These are phyloP conservation scores for Penicillium sp. DNA, from an alignment of 2,329 filamentous ascomycete genomes.

Conservation along the genomic window DNA sequence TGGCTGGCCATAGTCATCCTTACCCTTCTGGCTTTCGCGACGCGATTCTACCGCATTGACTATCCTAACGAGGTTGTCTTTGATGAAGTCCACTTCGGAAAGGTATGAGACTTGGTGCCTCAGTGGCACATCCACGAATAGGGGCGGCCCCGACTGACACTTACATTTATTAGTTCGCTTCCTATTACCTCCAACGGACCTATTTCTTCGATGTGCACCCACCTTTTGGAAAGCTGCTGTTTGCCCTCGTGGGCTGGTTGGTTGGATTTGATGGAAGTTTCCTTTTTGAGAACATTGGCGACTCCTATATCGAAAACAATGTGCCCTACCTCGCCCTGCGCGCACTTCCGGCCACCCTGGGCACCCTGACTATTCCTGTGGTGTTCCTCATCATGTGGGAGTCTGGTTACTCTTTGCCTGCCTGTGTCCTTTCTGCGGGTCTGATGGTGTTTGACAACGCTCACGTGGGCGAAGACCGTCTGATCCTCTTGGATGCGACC, in stretches of 20 bases:
- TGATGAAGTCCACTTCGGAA: slow-evolving; percentile 98
- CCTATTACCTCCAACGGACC: slow-evolving; percentile 87
- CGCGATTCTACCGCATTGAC: slow-evolving; percentile 92
- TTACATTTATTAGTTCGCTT: slow-evolving; percentile 47
- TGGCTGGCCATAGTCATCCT: slow-evolving; percentile 74
- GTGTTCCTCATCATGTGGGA: slow-evolving; percentile 99
- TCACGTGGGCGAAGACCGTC: slow-evolving; percentile 91
- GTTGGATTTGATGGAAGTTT: slow-evolving; percentile 97
- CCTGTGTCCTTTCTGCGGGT: slow-evolving; percentile 81
- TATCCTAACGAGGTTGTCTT: slow-evolving; percentile 97
- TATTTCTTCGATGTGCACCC: slow-evolving; percentile 99
- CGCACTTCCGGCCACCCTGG: slow-evolving; percentile 86
- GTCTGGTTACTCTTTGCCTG: slow-evolving; percentile 93
- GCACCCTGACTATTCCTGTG: slow-evolving; percentile 89
- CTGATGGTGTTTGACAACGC: slow-evolving; percentile 95
- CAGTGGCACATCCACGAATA: neutral
- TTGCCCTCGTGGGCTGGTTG: slow-evolving; percentile 95
- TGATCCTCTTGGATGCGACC: slow-evolving; percentile 93
- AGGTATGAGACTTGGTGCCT: slow-evolving; percentile 62
- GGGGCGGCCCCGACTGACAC: slow-evolving; percentile 17
- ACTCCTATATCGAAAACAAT: slow-evolving; percentile 95
- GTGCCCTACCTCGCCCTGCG: slow-evolving; percentile 97
- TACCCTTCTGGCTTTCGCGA: slow-evolving; percentile 82
- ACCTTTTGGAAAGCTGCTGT: slow-evolving; percentile 96
- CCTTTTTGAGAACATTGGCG: slow-evolving; percentile 98